Evolutionary conservation across 768 basidiomycete species (phyloP).

Genomic region (Tylopilus plumbeoviolaceoides): DNA sequence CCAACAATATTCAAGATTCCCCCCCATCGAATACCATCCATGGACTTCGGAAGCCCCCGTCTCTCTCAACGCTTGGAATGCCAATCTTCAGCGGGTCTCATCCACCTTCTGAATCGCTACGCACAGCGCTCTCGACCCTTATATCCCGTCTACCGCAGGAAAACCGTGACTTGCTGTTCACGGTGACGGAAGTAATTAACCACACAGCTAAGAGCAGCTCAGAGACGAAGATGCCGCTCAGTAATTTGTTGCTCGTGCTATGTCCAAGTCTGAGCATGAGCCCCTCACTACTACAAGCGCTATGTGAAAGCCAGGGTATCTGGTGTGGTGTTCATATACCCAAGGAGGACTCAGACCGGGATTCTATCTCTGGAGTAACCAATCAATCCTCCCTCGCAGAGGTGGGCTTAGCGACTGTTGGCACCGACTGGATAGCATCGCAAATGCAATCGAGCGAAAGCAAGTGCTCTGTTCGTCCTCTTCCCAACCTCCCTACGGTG

Average conservation of each 20-base stretch:
- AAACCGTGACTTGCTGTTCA: slow-evolving; percentile 80
- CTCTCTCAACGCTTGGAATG: slow-evolving; percentile 74
- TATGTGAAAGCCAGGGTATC: slow-evolving; percentile 68
- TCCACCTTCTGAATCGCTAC: slow-evolving; percentile 55
- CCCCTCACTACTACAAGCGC: slow-evolving; percentile 62
- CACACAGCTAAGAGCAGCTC: slow-evolving; percentile 63
- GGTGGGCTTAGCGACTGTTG: background rate
- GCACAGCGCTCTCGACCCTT: slow-evolving; percentile 57
- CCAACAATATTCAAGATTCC: slow-evolving; percentile 26
- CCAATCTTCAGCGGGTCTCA: slow-evolving; percentile 59
- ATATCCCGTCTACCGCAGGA: slow-evolving; percentile 69
- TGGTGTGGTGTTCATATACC: slow-evolving; percentile 43
- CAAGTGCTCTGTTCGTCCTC: slow-evolving; percentile 20
- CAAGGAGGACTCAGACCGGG: slow-evolving; percentile 6
- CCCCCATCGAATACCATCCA: slow-evolving; percentile 35
- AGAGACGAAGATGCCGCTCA: slow-evolving; percentile 89
- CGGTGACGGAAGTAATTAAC: slow-evolving; percentile 75
- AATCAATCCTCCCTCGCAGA: background rate
- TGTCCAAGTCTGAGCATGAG: slow-evolving; percentile 84
- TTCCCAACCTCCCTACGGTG: slow-evolving; percentile 23
- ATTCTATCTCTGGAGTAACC: background rate
- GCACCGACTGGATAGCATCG: background rate
- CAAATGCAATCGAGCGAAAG: slow-evolving; percentile 7
- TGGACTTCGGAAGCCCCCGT: slow-evolving; percentile 69
- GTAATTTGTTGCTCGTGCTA: slow-evolving; percentile 83